Base-by-base conservation (phyloP, 352 stramenopile species). In the Globisporangium emineosum region DNA sequence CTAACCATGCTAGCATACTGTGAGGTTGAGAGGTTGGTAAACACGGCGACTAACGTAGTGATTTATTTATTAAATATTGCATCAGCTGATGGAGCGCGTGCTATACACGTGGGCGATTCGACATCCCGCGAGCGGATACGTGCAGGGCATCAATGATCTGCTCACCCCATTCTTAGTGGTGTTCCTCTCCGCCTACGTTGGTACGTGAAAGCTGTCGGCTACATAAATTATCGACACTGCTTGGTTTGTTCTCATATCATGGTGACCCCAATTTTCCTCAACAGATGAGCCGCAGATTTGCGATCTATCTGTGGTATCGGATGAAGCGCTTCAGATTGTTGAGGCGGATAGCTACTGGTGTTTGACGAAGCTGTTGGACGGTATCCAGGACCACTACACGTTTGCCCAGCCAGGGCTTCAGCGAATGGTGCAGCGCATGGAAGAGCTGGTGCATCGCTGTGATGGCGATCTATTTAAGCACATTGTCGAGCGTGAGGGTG, bases 61-160 rank as follows among this genome's bases (percentile, higher is more conserved):
- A 12, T 21, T 8, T 19, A 32, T 62, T 51, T 70, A 62, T 37
- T 40, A 71, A 71, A 84, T 17, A 10, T 47, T 21, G 72, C 77
- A 43, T 66, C 50, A 95, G 75, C 89, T 86, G 59, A 96, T 99
- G 76, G 91, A 98, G 65, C 82, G 97, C 21, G 83, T 99, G 30
- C 79, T 99, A 27, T 99, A 99, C 82, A 98, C 99, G 65, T 99
- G 97, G 97, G 96, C 97, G 27, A 97, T 99, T 72, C 84, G 97
- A 43, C 97, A 99, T 81, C 98, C 98, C 9, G 97, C 97, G 0
- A 98, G 87, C 67, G 95, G 93, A 56, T 99, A 99, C 78, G 98
- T 99, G 33, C 97, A 99, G 75, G 98, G 98, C 47, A 99, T 99
- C 67, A 99, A 99, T 75, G 98, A 99, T 77, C 74, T 99, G 40